Conservation (phyloP, 192 early-diverging fungal species). For the Backusella circina region DNA sequence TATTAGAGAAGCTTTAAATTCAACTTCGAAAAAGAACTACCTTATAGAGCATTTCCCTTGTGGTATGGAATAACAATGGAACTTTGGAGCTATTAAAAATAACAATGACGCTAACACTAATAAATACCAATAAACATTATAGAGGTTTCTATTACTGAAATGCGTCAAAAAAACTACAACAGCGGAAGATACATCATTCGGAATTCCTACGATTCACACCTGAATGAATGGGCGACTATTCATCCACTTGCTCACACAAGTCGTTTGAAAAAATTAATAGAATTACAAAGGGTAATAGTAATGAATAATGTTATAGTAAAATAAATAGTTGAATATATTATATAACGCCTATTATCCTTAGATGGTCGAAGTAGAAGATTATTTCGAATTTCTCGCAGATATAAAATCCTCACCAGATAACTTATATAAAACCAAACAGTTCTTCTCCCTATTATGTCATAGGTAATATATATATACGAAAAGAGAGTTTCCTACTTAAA, state of each 20-base stretch:
- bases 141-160: neutral
- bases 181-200: slow-evolving; percentile 31
- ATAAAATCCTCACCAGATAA: neutral
- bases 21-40: slow-evolving; percentile 17
- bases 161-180: neutral
- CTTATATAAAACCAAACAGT: neutral
- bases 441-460: neutral
- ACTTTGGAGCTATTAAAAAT: neutral
- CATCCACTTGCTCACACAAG: slow-evolving; percentile 46
- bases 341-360: slow-evolving; percentile 2
- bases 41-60: slow-evolving; percentile 12
- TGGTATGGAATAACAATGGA: neutral
- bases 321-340: neutral
- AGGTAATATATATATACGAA: neutral
- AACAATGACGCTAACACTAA: neutral
- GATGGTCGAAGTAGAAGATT: slow-evolving; percentile 57
- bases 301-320: neutral
- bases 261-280: slow-evolving; percentile 34
- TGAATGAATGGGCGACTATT: slow-evolving; percentile 42
- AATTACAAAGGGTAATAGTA: slow-evolving; percentile 38
- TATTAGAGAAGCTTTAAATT: slow-evolving; percentile 36
- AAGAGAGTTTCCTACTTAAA: neutral
- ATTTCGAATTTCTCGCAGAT: slow-evolving; percentile 22
- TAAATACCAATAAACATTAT: neutral
- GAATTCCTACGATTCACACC: slow-evolving; percentile 41